phyloP scores from a whole-genome alignment of 2,329 filamentous ascomycete genomes.

The Apiospora phragmitis region DNA sequence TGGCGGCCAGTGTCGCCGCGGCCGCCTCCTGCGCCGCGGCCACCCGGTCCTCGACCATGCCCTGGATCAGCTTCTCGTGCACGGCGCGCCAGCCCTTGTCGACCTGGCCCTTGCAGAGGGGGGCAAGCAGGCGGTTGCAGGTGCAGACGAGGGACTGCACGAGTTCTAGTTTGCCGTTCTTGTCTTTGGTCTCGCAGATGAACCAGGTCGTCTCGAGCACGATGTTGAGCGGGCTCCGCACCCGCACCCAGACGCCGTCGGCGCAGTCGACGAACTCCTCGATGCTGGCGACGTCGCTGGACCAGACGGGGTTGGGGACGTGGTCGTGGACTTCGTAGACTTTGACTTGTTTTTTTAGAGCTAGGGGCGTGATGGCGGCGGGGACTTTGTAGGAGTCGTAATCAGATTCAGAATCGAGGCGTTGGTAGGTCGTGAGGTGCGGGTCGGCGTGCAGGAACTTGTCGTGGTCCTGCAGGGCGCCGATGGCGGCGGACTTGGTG shows the following conservation, averaged over 20 bases:
- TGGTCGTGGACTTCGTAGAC: slow-evolving; percentile 53
- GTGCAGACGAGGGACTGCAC: slow-evolving; percentile 51
- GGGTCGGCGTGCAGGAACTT: slow-evolving; percentile 55
- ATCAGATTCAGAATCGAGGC: slow-evolving; percentile 10
- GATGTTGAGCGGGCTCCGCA: slow-evolving; percentile 50
- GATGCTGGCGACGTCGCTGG: slow-evolving; percentile 52
- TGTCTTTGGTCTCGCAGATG: slow-evolving; percentile 26
- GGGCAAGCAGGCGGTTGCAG: slow-evolving; percentile 50
- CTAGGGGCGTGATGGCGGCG: slow-evolving; percentile 23
- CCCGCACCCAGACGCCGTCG: slow-evolving; percentile 52
- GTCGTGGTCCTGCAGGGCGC: slow-evolving; percentile 50
- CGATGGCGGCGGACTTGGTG: slow-evolving; percentile 30
- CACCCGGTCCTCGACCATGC: neutral
- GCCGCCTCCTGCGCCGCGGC: neutral
- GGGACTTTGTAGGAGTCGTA: slow-evolving; percentile 28
- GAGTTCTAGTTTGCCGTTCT: slow-evolving; percentile 37
- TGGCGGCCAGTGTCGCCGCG: neutral
- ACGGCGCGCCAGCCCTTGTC: slow-evolving; percentile 52
- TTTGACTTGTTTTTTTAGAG: slow-evolving; percentile 20
- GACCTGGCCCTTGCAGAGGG: slow-evolving; percentile 51
- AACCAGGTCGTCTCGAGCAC: slow-evolving; percentile 56
- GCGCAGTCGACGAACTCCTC: slow-evolving; percentile 54
- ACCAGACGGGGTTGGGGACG: slow-evolving; percentile 56
- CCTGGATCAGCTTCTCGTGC: slow-evolving; percentile 46
- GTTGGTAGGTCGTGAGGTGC: slow-evolving; percentile 37